Evolutionary conservation across 148 eudicot species (phyloP), one percentile per base, ranked within the genome.

Genomic region (Pouteria glomerata): DNA sequence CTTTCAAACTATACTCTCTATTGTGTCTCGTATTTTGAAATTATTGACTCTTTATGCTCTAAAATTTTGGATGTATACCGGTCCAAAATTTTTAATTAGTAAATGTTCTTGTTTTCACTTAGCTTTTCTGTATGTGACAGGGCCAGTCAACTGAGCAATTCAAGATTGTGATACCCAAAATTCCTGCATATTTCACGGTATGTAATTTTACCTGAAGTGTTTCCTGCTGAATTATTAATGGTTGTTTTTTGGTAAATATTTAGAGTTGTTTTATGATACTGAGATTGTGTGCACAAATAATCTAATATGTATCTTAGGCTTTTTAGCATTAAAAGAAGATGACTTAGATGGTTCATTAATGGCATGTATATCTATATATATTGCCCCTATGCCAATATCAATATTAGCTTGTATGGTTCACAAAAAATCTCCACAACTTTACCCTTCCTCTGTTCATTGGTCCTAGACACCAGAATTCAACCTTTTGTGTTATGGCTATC

Each of bases 111-210:
- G 16, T 6, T 70, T 71, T 37, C 18, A 23, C 57, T 62, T 71
- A 61, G 27, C 35, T 34, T 30, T 34, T 30, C 67, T 71, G 44
- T 51, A 44, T 53, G 64, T 57, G 27, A 45, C 48, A 94, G 98
- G 93, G 84, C 73, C 84, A 83, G 71, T 73, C 88, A 77, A 85
- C 97, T 48, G 87, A 74, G 78, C 98, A 94, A 67, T 94, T 94
- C 95, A 89, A 85, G 82, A 91, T 94, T 74, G 76, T 63, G 71
- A 94, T 94, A 76, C 98, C 97, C 37, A 94, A 83, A 84, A 91
- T 94, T 75, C 97, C 97, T 59, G 96, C 98, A 68, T 94, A 94
- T 85, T 94, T 94, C 79, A 91, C 98, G 79, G 98, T 94, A 81
- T 56, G 85, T 68, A 67, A 59, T 30, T 71, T 30, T 68, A 12